These are phyloP conservation scores for Berkeleyomyces basicola DNA, from an alignment of 2,329 filamentous ascomycete species.

Conservation along the genomic window DNA sequence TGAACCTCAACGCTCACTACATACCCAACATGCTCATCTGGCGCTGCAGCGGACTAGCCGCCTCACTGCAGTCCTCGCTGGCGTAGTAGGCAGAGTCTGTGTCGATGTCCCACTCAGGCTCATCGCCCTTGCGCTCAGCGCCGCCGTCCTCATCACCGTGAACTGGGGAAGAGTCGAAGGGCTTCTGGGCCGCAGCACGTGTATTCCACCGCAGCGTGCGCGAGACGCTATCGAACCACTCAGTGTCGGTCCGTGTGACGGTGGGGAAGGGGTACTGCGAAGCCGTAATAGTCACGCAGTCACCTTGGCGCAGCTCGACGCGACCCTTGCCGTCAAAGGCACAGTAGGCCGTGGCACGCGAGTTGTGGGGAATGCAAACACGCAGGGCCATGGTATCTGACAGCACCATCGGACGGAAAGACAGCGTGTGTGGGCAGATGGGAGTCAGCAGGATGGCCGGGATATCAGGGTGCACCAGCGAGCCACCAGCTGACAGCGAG, in stretches of 20 bases:
- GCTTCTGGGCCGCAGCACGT: slow-evolving; percentile 79
- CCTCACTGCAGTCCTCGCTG: slow-evolving; percentile 55
- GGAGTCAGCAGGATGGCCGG: slow-evolving; percentile 92
- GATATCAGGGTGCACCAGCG: slow-evolving; percentile 90
- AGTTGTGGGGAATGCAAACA: slow-evolving; percentile 68
- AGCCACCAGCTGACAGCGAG: slow-evolving; percentile 86
- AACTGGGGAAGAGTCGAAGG: slow-evolving; percentile 45
- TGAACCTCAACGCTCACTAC: slow-evolving; percentile 21
- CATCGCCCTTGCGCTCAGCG: slow-evolving; percentile 20
- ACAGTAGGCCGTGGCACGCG: slow-evolving; percentile 86
- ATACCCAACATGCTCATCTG: slow-evolving; percentile 60
- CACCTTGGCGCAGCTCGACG: slow-evolving; percentile 79
- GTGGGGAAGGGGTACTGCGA: slow-evolving; percentile 96
- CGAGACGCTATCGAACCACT: slow-evolving; percentile 95
- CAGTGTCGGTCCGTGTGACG: slow-evolving; percentile 71
- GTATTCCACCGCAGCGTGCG: slow-evolving; percentile 92
- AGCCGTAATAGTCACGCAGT: slow-evolving; percentile 90
- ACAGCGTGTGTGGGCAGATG: slow-evolving; percentile 92
- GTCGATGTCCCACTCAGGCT: slow-evolving; percentile 81
- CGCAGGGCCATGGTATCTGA: slow-evolving; percentile 88
- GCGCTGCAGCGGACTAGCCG: slow-evolving; percentile 49
- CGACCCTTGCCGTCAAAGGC: slow-evolving; percentile 96
- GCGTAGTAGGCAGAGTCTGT: slow-evolving; percentile 60
- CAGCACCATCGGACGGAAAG: slow-evolving; percentile 94
- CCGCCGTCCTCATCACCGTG: slow-evolving; percentile 26